Percentiles rank a stretch among this genome's conserved stretches.
These are phyloP conservation scores for Fusarium sp. DNA, from an alignment of 2,329 filamentous ascomycete species.

Conservation along the genomic window DNA sequence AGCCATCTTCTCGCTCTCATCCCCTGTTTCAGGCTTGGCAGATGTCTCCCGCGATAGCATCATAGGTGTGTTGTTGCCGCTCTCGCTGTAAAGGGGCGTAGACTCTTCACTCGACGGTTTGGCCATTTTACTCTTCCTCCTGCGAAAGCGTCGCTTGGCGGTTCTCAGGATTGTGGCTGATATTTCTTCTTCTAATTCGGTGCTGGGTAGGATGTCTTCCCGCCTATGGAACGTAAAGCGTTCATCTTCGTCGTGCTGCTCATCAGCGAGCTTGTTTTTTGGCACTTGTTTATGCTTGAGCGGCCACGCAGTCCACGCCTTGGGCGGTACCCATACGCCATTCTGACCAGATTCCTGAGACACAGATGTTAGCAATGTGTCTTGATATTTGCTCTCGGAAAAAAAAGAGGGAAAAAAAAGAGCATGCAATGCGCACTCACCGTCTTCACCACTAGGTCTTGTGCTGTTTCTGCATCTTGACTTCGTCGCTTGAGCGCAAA, in stretches of 20 bases:
- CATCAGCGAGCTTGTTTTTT: slow-evolving; percentile 60
- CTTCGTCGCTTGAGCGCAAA: slow-evolving; percentile 68
- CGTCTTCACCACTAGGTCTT: slow-evolving; percentile 44
- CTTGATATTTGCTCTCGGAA: background rate
- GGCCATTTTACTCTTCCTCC: slow-evolving; percentile 35
- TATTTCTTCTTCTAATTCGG: slow-evolving; percentile 74
- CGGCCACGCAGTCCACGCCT: slow-evolving; percentile 87
- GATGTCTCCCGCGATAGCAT: slow-evolving; percentile 33
- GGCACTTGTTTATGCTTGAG: slow-evolving; percentile 70
- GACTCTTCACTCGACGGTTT: slow-evolving; percentile 38
- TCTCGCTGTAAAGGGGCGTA: slow-evolving; percentile 8
- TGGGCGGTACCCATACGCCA: slow-evolving; percentile 61
- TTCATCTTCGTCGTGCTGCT: slow-evolving; percentile 57
- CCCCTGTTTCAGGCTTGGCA: slow-evolving; percentile 21
- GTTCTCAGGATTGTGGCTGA: slow-evolving; percentile 70
- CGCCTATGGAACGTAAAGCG: slow-evolving; percentile 59
- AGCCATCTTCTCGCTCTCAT: slow-evolving; percentile 32
- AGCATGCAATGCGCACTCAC: slow-evolving; percentile 30
- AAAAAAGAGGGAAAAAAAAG: too few relatives aligned
- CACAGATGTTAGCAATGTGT: background rate
- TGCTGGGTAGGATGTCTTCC: slow-evolving; percentile 60
- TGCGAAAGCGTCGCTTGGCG: slow-evolving; percentile 71
- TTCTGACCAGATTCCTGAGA: slow-evolving; percentile 46
- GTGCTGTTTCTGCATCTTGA: slow-evolving; percentile 40
- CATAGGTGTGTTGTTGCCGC: slow-evolving; percentile 12